Evolutionary conservation across 768 basidiomycete species (phyloP).

Genomic region (Lactarius evosmus): DNA sequence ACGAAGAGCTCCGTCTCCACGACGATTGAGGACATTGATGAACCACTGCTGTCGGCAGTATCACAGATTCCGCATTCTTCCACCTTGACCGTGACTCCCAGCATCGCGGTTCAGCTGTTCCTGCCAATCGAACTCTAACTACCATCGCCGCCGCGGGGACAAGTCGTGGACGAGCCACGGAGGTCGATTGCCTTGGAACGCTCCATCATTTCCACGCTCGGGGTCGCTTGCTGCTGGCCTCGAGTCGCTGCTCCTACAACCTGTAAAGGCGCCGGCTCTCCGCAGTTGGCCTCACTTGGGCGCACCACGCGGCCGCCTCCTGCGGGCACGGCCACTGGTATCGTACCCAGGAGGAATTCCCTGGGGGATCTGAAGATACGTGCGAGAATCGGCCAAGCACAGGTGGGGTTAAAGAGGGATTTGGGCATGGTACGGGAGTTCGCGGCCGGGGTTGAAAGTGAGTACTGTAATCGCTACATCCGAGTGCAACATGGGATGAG

Average conservation of each 20-base stretch:
- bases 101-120: constrained; percentile 37
- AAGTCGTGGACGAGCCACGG: constrained; percentile 23
- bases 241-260: constrained; percentile 28
- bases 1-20: constrained; percentile 51
- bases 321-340: constrained; percentile 28
- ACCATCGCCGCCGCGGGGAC: constrained; percentile 44
- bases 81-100: constrained; percentile 27
- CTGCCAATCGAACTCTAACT: constrained; percentile 56
- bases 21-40: constrained; percentile 27
- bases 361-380: constrained; percentile 74
- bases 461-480: constrained; percentile 35
- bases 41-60: constrained; percentile 25
- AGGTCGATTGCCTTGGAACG: constrained; percentile 24
- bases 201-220: constrained; percentile 26
- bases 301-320: constrained; percentile 39
- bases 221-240: constrained; percentile 15
- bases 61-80: constrained; percentile 9
- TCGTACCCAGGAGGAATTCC: constrained; percentile 55
- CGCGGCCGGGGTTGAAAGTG: constrained; percentile 77
- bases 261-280: constrained; percentile 32
- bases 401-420: constrained; percentile 71
- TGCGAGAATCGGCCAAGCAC: constrained; percentile 68
- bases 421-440: constrained; percentile 84
- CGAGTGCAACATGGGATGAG: constrained; percentile 14
- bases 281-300: constrained; percentile 49